A percentile compares a stretch with the other conserved stretches of the same genome.
Evolutionary conservation across 2,329 filamentous ascomycete species (phyloP).

Genomic region (Colletotrichum sp.): DNA sequence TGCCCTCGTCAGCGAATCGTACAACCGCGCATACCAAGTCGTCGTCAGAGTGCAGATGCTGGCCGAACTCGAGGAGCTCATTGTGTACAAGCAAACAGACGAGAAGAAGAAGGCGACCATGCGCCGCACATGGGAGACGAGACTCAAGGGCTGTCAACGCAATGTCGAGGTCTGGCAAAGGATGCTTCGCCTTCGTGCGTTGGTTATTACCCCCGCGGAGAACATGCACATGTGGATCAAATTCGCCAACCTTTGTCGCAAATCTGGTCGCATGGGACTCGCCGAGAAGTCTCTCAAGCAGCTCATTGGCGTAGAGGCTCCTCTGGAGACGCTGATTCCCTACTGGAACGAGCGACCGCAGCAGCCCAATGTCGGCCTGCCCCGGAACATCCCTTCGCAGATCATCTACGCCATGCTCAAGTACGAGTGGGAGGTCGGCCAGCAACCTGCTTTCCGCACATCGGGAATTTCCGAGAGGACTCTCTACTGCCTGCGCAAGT

Average conservation of each 20-base stretch:
- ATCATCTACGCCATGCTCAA: slow-evolving; percentile 98
- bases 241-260: slow-evolving; percentile 96
- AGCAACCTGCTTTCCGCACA: slow-evolving; percentile 53
- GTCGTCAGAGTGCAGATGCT: slow-evolving; percentile 99
- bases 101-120: slow-evolving; percentile 88
- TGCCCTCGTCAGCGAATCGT: slow-evolving; percentile 96
- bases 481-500: slow-evolving; percentile 63
- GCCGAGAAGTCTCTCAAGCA: slow-evolving; percentile 95
- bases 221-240: slow-evolving; percentile 99
- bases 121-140: slow-evolving; percentile 93
- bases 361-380: slow-evolving; percentile 34
- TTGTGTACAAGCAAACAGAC: slow-evolving; percentile 95
- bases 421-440: slow-evolving; percentile 90
- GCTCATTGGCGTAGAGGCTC: slow-evolving; percentile 76
- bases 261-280: slow-evolving; percentile 91
- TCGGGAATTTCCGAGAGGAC: slow-evolving; percentile 58
- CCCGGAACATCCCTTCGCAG: slow-evolving; percentile 67
- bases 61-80: slow-evolving; percentile 96
- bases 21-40: slow-evolving; percentile 96
- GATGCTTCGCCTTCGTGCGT: slow-evolving; percentile 91
- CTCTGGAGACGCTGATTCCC: slow-evolving; percentile 65
- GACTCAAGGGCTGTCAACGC: slow-evolving; percentile 91
- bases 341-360: slow-evolving; percentile 55
- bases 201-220: slow-evolving; percentile 90
- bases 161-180: slow-evolving; percentile 99